A percentile compares a stretch with the other conserved stretches of the same genome.
Evolutionary conservation across 768 basidiomycete genomes (phyloP).

Genomic region (Suillus luteus): DNA sequence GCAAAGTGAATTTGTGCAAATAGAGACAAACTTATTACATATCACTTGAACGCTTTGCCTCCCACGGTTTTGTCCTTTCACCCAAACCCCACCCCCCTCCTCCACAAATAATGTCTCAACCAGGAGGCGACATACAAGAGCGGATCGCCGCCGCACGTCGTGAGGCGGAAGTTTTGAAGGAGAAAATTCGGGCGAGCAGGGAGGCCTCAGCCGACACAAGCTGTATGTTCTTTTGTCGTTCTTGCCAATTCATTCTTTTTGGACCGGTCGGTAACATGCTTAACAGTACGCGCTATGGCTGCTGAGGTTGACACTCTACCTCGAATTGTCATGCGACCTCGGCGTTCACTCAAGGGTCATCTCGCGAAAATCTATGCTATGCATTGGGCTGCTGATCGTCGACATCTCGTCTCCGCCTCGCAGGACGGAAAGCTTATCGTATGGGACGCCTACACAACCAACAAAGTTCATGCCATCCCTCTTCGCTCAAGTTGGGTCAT

Average conservation of each 20-base stretch:
- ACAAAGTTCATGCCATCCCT: constrained; percentile 99
- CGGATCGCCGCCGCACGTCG: constrained; percentile 94
- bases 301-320: constrained; percentile 95
- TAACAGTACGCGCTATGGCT: constrained; percentile 94
- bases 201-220: constrained; percentile 99
- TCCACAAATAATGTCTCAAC: constrained; percentile 65
- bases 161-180: constrained; percentile 96
- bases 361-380: constrained; percentile 99
- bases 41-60: constrained; percentile 5
- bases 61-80: constrained; percentile 11
- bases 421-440: constrained; percentile 99
- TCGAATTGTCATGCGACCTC: constrained; percentile 94
- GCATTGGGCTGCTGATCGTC: constrained; percentile 98
- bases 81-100: constrained; percentile 1
- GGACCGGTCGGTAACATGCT: constrained; percentile 19
- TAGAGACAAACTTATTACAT: constrained; percentile 9
- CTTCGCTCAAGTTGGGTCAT: constrained; percentile 99
- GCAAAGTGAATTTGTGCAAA: constrained; percentile 3
- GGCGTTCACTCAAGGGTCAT: constrained; percentile 94
- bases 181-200: constrained; percentile 96
- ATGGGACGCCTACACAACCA: constrained; percentile 99
- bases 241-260: constrained; percentile 8
- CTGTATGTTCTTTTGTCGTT: constrained; percentile 55
- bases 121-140: constrained; percentile 84
- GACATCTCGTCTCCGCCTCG: constrained; percentile 98